These are phyloP conservation scores for Ustilago crameri DNA, from an alignment of 1,284 basidiomycete species.

Conservation along the genomic window DNA sequence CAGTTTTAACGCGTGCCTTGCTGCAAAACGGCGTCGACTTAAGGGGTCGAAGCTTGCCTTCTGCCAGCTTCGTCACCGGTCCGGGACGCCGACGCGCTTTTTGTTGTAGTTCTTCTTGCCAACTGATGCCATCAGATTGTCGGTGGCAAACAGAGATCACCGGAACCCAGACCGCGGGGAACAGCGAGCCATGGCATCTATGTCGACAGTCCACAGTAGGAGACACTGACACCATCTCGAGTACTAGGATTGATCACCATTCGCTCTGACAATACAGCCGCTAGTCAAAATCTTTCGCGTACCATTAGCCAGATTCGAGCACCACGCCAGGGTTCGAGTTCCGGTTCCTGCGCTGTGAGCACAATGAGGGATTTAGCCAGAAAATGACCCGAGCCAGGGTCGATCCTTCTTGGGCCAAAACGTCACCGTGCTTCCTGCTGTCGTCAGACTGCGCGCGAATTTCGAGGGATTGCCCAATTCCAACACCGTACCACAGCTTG, in stretches of 20 bases:
- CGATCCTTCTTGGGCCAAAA: conserved; percentile 12
- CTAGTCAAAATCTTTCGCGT: no score
- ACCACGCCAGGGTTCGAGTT: conserved; percentile 9
- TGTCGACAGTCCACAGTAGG: neutral
- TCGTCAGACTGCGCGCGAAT: conserved; percentile 28
- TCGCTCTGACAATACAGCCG: no score
- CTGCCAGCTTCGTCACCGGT: conserved; percentile 1
- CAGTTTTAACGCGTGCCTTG: neutral
- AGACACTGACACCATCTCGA: conserved; percentile 6
- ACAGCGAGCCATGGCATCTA: neutral
- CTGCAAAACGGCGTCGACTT: neutral
- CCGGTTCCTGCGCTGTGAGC: conserved; percentile 1
- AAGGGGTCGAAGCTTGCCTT: neutral
- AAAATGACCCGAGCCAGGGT: conserved; percentile 8
- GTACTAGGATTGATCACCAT: neutral
- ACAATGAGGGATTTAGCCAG: neutral
- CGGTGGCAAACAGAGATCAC: conserved; percentile 12
- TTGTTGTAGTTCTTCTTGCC: neutral
- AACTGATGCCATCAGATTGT: conserved; percentile 7
- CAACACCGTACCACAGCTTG: neutral
- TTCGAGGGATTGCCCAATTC: conserved; percentile 4
- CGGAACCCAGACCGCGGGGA: conserved; percentile 11
- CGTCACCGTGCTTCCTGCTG: conserved; percentile 39
- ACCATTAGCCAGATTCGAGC: no score
- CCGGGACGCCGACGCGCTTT: conserved; percentile 13